phyloP scores from a whole-genome alignment of 345 rosid species.

The Camelina neglecta region DNA sequence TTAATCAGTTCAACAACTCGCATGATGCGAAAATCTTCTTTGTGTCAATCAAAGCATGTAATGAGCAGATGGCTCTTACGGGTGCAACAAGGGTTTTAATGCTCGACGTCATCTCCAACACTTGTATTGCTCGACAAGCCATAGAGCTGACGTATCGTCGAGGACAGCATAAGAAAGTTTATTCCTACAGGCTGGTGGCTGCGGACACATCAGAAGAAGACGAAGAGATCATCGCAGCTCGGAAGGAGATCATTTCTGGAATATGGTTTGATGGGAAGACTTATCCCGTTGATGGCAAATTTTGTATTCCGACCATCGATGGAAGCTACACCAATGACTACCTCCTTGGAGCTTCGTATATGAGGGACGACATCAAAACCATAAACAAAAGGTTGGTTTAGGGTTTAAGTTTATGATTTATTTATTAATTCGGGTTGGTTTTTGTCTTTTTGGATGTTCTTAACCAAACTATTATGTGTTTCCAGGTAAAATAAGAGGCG shows the following conservation, averaged over 20 bases:
- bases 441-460: too few species aligned
- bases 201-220: conserved; percentile 55
- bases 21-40: conserved; percentile 64
- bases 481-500: too few species aligned
- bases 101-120: conserved; percentile 61
- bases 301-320: background rate
- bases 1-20: conserved; percentile 64
- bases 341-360: background rate
- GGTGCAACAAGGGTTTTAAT: conserved; percentile 73
- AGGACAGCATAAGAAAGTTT: conserved; percentile 67
- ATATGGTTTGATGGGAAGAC: conserved; percentile 19
- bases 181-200: conserved; percentile 60
- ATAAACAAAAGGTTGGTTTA: too few species aligned
- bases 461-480: too few species aligned
- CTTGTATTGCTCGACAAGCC: conserved; percentile 72
- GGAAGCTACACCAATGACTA: background rate
- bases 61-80: conserved; percentile 66
- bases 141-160: conserved; percentile 69
- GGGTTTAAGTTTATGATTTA: too few species aligned
- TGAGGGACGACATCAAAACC: too few species aligned
- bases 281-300: background rate
- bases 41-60: conserved; percentile 77
- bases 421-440: too few species aligned
- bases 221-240: background rate
- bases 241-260: background rate